phyloP scores from a whole-genome alignment of 306 rosid genomes.

The Canavalia ensiformis region DNA sequence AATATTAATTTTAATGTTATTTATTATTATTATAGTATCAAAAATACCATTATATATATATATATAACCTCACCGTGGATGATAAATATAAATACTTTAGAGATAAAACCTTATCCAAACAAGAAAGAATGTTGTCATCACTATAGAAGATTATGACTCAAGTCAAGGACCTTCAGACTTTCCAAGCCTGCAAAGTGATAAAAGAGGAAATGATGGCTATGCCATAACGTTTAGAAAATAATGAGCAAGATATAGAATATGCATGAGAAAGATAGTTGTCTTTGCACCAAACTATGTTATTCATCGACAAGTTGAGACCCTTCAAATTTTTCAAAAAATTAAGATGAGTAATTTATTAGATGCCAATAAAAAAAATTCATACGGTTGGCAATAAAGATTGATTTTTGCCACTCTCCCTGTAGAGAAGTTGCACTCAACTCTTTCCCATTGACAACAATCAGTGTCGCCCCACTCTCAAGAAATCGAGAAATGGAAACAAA shows the following conservation, averaged over 20 bases:
- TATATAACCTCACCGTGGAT: neutral
- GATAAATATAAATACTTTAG: neutral
- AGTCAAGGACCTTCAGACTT: conserved; percentile 38
- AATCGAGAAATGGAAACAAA: neutral
- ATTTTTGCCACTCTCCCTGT: conserved; percentile 10
- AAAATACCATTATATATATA: neutral
- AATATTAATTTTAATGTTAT: no score
- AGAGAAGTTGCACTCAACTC: conserved; percentile 29
- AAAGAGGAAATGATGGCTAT: neutral
- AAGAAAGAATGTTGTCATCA: neutral
- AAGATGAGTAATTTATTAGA: conserved; percentile 3
- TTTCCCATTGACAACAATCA: conserved; percentile 37
- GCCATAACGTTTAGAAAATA: neutral
- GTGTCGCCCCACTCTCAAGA: neutral
- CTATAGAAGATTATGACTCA: neutral
- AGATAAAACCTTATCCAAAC: neutral
- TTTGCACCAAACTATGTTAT: neutral
- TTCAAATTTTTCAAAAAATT: conserved; percentile 15
- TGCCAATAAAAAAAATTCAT: neutral
- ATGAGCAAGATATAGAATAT: neutral
- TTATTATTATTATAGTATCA: no score
- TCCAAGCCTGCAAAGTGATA: neutral
- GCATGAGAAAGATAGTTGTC: neutral
- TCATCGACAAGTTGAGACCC: neutral
- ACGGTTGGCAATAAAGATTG: neutral